Percentiles rank a stretch among this genome's conserved stretches.
Conservation (phyloP, 192 early-diverging fungal genomes). For the Lunasporangiospora selenospora region DNA sequence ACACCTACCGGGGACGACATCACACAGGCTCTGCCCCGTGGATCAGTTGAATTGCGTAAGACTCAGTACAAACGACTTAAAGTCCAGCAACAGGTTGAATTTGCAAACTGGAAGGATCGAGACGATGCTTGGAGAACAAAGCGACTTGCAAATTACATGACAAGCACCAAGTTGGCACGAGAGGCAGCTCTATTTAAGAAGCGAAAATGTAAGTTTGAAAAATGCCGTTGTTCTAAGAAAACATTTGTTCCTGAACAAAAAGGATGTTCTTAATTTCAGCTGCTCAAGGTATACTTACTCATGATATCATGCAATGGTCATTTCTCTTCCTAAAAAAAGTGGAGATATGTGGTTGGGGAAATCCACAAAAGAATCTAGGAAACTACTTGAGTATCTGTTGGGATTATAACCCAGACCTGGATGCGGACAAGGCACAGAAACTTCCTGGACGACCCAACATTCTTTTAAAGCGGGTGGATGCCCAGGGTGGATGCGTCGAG, state of each 20-base stretch:
- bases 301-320: no score
- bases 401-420: slow-evolving; percentile 37
- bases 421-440: slow-evolving; percentile 35
- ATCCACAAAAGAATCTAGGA: slow-evolving; percentile 39
- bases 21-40: background rate
- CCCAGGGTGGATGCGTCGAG: slow-evolving; percentile 18
- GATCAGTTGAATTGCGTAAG: slow-evolving; percentile 25
- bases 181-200: slow-evolving; percentile 32
- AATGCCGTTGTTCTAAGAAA: no score
- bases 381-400: slow-evolving; percentile 47
- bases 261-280: no score
- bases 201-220: slow-evolving; percentile 19
- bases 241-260: no score
- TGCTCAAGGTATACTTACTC: no score
- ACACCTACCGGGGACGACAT: background rate
- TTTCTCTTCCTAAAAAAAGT: no score
- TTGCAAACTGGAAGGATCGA: slow-evolving; percentile 38
- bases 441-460: slow-evolving; percentile 6
- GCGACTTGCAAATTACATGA: slow-evolving; percentile 33
- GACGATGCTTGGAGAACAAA: slow-evolving; percentile 41
- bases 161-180: slow-evolving; percentile 22
- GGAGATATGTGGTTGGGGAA: slow-evolving; percentile 48
- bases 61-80: slow-evolving; percentile 34
- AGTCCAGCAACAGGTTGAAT: slow-evolving; percentile 19
- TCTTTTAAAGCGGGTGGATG: slow-evolving; percentile 14